Evolutionary conservation across 2,329 filamentous ascomycete genomes (phyloP), one percentile per base, ranked within the genome.

Genomic region (Blastomyces gilchristii): DNA sequence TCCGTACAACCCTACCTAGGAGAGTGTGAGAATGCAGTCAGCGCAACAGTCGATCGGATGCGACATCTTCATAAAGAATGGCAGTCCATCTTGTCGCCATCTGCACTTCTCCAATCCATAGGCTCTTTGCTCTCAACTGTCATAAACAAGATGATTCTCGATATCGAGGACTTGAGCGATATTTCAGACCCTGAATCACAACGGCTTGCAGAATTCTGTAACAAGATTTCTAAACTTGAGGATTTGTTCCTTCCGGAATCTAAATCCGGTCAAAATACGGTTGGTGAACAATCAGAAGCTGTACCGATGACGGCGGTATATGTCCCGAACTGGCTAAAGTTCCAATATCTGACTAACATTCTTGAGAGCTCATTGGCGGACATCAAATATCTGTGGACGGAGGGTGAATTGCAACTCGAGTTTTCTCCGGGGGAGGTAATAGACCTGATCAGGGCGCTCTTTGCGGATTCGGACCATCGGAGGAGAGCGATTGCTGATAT

Each of bases 301-400:
- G 72, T 81, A 37, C 76, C 77, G n/a, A 82, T 85, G 76, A 84
- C 82, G 3, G 82, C 83, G 31, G 77, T 87, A 11, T 87, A 87
- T 66, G 83, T 83, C 57, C 79, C 81, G 3, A 83, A 82, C 66
- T 87, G 85, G 85, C 77, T 87, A 65, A 84, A 84, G 64, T 87
- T 87, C 69, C 84, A 86, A 70, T 87, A 87, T 67, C 70, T 87
- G 61, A 76, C 80, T 52, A 85, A 87, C 67, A 85, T 87, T 54
- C 71, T 87, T 61, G 85, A 87, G 62, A 82, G 82, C 62, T 84
- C 80, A 58, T 74, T 87, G 18, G 85, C 83, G 25, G 85, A 87
- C 68, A 87, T 87, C 74, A 85, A 82, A 68, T 87, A 82, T 66
- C 71, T 87, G 53, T 87, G 85, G 85, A 79, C 78, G 2, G 84